phyloP scores from a whole-genome alignment of 2,329 filamentous ascomycete genomes.

The Aspergillus uvarum region DNA sequence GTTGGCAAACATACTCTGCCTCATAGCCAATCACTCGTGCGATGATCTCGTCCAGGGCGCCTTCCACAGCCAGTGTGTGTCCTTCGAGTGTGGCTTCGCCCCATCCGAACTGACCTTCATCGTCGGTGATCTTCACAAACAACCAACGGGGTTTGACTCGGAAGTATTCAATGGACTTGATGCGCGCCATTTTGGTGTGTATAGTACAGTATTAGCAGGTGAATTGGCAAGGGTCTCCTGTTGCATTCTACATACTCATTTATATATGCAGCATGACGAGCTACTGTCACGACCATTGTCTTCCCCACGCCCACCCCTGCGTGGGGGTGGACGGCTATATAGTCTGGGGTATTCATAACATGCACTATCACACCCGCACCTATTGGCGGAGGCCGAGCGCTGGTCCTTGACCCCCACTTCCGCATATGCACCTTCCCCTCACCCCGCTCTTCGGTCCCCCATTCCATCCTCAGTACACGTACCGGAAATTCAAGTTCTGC shows the following conservation, averaged over 20 bases:
- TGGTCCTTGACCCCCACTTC: background rate
- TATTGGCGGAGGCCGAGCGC: conserved; percentile 20
- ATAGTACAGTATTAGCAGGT: background rate
- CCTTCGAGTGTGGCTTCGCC: conserved; percentile 75
- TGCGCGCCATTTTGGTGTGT: conserved; percentile 57
- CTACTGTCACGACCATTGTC: background rate
- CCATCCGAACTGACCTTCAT: conserved; percentile 67
- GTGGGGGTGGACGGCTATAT: conserved; percentile 1
- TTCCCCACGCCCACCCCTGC: conserved; percentile 5
- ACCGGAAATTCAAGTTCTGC: conserved; percentile 44
- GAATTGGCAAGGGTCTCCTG: background rate
- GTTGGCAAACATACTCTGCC: conserved; percentile 58
- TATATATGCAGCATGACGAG: background rate
- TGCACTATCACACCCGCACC: background rate
- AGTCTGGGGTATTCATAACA: background rate
- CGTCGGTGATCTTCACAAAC: conserved; percentile 74
- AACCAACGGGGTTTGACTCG: conserved; percentile 74
- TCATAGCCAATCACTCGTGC: conserved; percentile 64
- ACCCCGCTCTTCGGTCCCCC: background rate
- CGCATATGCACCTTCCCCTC: background rate
- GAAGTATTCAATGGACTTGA: conserved; percentile 69
- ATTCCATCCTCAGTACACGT: conserved; percentile 21
- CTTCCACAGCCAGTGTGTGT: conserved; percentile 72
- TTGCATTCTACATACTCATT: background rate
- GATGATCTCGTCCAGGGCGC: conserved; percentile 67